These are phyloP conservation scores for Rosellinia necatrix DNA, from an alignment of 2,329 filamentous ascomycete genomes.

Conservation along the genomic window DNA sequence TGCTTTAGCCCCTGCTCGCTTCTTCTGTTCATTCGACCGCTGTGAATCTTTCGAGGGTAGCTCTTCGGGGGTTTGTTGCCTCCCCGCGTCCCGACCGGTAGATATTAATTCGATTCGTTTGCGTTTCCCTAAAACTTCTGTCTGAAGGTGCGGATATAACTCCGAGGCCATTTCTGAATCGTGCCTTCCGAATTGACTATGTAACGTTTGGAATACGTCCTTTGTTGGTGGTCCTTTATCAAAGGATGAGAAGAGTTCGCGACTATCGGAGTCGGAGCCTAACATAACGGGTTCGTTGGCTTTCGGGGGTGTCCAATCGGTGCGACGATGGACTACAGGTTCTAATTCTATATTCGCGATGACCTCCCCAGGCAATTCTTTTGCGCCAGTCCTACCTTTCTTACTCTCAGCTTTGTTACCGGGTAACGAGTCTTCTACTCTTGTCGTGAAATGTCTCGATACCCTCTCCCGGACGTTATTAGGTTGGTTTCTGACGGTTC, in stretches of 20 bases:
- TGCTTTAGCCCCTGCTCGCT: conserved; percentile 47
- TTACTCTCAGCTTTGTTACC: not conserved
- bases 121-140: conserved; percentile 54
- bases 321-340: conserved; percentile 58
- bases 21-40: conserved; percentile 26
- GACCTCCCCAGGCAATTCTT: not conserved
- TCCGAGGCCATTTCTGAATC: conserved; percentile 24
- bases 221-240: conserved; percentile 25
- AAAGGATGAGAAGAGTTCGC: conserved; percentile 40
- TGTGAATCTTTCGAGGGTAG: conserved; percentile 34
- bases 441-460: conserved; percentile 35
- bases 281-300: conserved; percentile 41
- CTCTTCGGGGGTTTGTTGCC: conserved; percentile 32
- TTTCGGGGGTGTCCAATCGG: conserved; percentile 71
- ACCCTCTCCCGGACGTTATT: conserved; percentile 40
- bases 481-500: not conserved
- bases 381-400: not conserved
- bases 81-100: conserved; percentile 34
- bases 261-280: conserved; percentile 40
- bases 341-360: conserved; percentile 35
- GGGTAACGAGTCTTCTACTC: conserved; percentile 18
- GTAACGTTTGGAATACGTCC: conserved; percentile 50
- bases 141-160: conserved; percentile 17
- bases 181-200: conserved; percentile 48
- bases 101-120: conserved; percentile 59